Percentiles rank a stretch among this genome's conserved stretches.
Evolutionary conservation across 306 rosid genomes (phyloP).

Genomic region (Myrica gale): DNA sequence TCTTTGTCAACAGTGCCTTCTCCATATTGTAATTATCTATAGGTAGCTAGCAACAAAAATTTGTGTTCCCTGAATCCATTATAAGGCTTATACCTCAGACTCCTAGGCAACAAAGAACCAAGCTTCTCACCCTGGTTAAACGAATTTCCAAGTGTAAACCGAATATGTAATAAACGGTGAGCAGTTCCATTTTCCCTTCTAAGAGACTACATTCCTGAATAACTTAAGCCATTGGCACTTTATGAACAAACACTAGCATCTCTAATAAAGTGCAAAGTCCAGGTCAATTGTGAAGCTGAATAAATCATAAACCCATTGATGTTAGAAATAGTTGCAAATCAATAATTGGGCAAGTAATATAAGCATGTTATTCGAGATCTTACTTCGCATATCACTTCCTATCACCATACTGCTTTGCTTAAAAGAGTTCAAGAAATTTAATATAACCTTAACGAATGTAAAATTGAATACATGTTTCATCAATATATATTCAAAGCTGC

Average conservation of each 20-base stretch:
- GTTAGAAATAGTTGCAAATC: background rate
- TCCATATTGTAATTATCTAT: background rate
- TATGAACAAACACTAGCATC: background rate
- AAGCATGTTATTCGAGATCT: background rate
- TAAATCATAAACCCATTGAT: background rate
- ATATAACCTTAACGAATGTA: conserved; percentile 1
- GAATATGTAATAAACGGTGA: background rate
- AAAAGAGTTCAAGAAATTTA: background rate
- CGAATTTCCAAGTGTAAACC: background rate
- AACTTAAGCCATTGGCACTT: background rate
- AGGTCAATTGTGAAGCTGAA: background rate
- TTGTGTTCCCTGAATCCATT: background rate
- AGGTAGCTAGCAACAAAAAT: background rate
- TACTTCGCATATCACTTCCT: background rate
- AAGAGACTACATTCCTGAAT: background rate
- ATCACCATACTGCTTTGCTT: background rate
- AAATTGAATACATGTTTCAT: background rate
- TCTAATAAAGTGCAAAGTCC: background rate
- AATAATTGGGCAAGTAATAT: background rate
- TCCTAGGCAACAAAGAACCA: background rate
- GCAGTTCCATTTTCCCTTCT: background rate
- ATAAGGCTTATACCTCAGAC: background rate
- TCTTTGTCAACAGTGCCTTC: background rate
- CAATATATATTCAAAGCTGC: conserved; percentile 53
- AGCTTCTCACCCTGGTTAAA: background rate